These are phyloP conservation scores for Auricularia sp. DNA, from an alignment of 768 basidiomycete species.

Conservation along the genomic window DNA sequence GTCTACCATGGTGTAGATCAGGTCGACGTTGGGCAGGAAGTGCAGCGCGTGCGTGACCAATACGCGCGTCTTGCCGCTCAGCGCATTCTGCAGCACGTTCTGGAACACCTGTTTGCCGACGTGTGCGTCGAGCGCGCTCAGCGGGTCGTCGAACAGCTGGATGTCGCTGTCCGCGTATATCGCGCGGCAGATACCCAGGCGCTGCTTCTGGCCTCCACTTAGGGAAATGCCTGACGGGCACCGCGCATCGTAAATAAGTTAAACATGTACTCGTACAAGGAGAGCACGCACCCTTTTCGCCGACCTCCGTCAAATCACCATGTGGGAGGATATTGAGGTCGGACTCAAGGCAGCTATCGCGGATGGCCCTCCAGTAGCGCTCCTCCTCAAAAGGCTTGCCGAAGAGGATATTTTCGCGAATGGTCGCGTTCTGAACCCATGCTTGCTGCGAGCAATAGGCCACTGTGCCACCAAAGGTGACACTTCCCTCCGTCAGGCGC, in stretches of 20 bases:
- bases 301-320: slow-evolving; percentile 78
- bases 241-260: no score
- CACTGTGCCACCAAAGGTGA: slow-evolving; percentile 52
- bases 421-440: slow-evolving; percentile 77
- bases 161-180: slow-evolving; percentile 83
- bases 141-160: slow-evolving; percentile 81
- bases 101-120: slow-evolving; percentile 84
- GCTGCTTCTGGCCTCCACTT: slow-evolving; percentile 74
- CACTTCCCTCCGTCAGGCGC: slow-evolving; percentile 40
- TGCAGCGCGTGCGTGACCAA: slow-evolving; percentile 90
- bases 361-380: slow-evolving; percentile 72
- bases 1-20: slow-evolving; percentile 69
- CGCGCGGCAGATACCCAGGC: slow-evolving; percentile 76
- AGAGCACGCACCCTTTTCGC: slow-evolving; percentile 37
- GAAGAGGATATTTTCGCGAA: slow-evolving; percentile 85
- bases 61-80: slow-evolving; percentile 65
- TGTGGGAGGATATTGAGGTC: slow-evolving; percentile 70
- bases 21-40: slow-evolving; percentile 80
- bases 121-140: slow-evolving; percentile 88
- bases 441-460: slow-evolving; percentile 67
- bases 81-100: slow-evolving; percentile 61
- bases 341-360: slow-evolving; percentile 66
- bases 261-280: no score
- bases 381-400: slow-evolving; percentile 74
- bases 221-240: slow-evolving; percentile 58